phyloP scores from a whole-genome alignment of 177 flowering plant species.

The Vitis hybrid region DNA sequence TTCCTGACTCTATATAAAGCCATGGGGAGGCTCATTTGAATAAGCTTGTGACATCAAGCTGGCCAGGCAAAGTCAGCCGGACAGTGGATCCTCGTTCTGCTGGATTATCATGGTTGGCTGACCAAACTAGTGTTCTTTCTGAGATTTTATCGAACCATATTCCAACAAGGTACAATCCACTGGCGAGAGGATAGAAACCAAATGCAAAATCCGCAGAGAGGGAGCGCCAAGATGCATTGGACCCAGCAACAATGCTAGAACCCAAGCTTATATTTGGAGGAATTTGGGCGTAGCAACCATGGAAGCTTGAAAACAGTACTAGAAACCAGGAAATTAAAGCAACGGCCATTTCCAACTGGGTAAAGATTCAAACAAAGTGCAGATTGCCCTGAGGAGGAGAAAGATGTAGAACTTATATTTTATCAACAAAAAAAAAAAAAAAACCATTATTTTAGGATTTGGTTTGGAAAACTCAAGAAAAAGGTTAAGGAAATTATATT shows the following conservation, averaged over 20 bases:
- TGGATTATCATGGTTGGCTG: constrained; percentile 20
- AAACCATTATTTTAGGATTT: too few relatives aligned
- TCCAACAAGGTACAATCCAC: constrained; percentile 6
- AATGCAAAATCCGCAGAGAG: constrained; percentile 30
- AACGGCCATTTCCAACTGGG: constrained; percentile 1
- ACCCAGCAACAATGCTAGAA: constrained; percentile 13
- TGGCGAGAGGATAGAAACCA: constrained; percentile 22
- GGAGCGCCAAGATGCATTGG: constrained; percentile 11
- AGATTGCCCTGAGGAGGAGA: neutral
- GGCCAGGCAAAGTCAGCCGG: constrained; percentile 11
- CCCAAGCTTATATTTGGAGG: constrained; percentile 7
- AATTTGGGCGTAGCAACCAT: constrained; percentile 11
- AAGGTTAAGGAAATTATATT: too few relatives aligned
- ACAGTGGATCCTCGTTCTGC: constrained; percentile 16
- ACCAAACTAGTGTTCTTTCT: constrained; percentile 29
- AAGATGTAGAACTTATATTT: too few relatives aligned
- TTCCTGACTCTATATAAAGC: too few relatives aligned
- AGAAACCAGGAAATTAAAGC: constrained; percentile 5
- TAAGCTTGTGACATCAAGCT: too few relatives aligned
- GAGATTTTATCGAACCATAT: constrained; percentile 12
- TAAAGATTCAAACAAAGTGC: neutral
- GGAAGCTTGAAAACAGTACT: constrained; percentile 1
- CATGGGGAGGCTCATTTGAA: too few relatives aligned
- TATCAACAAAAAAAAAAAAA: too few relatives aligned
- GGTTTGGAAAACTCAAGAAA: too few relatives aligned